These are phyloP conservation scores for Suhomyces taliae DNA, from an alignment of 1,139 yeast genomes.

Conservation along the genomic window DNA sequence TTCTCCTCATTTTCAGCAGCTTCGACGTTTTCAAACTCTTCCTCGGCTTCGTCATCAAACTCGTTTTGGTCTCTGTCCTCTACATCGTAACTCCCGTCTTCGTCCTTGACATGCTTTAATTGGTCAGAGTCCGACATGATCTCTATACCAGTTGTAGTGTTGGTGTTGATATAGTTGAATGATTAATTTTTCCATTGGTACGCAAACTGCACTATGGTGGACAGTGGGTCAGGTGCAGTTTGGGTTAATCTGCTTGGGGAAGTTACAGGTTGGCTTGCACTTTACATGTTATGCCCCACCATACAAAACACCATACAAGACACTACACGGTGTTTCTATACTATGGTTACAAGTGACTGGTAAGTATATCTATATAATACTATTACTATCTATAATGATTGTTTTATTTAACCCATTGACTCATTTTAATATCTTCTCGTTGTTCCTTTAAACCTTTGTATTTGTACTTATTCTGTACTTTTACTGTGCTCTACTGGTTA, in stretches of 20 bases:
- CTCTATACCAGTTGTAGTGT: conserved; percentile 3
- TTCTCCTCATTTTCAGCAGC: conserved; percentile 11
- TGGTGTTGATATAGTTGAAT: conserved; percentile 3
- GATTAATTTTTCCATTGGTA: conserved; percentile 4
- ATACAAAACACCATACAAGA: no score
- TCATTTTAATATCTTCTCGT: no score
- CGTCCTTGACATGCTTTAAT: conserved; percentile 11
- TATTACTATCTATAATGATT: no score
- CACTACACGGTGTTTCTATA: no score
- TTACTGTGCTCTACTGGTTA: neutral
- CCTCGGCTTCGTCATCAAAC: conserved; percentile 39
- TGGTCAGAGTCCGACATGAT: conserved; percentile 11
- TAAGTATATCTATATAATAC: no score
- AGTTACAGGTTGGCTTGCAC: neutral
- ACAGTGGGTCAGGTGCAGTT: conserved; percentile 1
- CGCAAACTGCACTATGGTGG: neutral
- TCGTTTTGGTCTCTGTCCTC: conserved; percentile 45
- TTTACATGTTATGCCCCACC: no score
- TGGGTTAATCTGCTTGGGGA: neutral
- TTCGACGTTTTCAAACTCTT: conserved; percentile 10
- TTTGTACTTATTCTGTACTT: neutral
- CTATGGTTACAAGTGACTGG: no score
- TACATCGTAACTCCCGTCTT: conserved; percentile 19
- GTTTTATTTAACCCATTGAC: no score
- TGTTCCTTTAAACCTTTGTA: neutral